Base-by-base conservation (phyloP, 2,329 filamentous ascomycete species). In the Teratosphaeria nubilosa region DNA sequence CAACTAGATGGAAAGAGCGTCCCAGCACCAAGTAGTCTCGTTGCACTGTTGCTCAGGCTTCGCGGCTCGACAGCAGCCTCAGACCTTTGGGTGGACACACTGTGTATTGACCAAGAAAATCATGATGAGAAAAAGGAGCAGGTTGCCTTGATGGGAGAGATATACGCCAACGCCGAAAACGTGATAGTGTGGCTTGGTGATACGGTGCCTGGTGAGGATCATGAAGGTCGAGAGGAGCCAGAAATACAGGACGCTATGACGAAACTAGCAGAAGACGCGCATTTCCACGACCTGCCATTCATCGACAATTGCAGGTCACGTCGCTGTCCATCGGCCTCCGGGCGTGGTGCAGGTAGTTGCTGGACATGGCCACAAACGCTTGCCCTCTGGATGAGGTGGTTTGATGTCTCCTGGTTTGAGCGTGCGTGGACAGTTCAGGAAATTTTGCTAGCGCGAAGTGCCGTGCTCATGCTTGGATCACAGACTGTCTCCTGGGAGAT, bases 81-180 rank as follows among this genome's bases (percentile, higher is more conserved):
- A 32, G 1, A n/a, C 51, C 24, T 61, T 7, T 62, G 59, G 60
- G 34, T 62, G 2, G 60, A 61, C 34, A 51, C 56, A n/a, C 24
- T 62, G 14, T 62, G 54, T 53, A 61, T 61, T 30, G 58, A 61
- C 31, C 60, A 62, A 31, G 30, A 52, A 4, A 55, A 61, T 25
- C 9, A 34, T 10, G 14, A 50, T 1, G 60, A 62, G 31, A 57
- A 55, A 24, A 45, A n/a, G 5, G 31, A 32, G 32, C 60, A 62
- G 48, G 60, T 62, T 3, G 54, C 52, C 22, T 54, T 59, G 37
- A 62, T 62, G 60, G 53, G 32, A 13, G 20, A 32, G 4, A 59
- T 61, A 5, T 62, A 59, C 54, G 25, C 31, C 22, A 51, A 25
- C 6, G 59, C 60, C 9, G 51, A 31, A 22, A 7, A 55, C 14